Base-by-base conservation (phyloP, 768 basidiomycete genomes). In the Mycena crocata region DNA sequence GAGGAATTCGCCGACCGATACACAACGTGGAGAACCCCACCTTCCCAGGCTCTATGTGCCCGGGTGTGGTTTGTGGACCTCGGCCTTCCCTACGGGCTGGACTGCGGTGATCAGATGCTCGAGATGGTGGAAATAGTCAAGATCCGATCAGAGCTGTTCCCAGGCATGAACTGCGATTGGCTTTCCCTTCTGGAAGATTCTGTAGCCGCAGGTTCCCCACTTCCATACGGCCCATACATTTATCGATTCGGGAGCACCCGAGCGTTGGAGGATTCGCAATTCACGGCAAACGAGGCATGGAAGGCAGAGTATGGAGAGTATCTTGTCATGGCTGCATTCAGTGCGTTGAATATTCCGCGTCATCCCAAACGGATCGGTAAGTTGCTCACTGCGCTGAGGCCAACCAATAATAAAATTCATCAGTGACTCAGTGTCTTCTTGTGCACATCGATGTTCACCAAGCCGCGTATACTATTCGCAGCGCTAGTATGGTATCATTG, bases 81-180 rank as follows among this genome's bases (percentile, higher is more conserved):
- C 24, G 57, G 57, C 2, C 57, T 59, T 59, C 46, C 57, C 19
- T 21, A 26, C 32, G 57, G 57, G 23, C 57, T 59, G 24, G 57
- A 59, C 34, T 23, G 45, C 44, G 57, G 34, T 17, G 45, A 49
- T 12, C 57, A 49, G 57, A 28, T 59, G 15, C 14, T 30, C 23
- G 57, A 59, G 35, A n/a, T 35, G 12, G 28, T 59, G 21, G 17
- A 15, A 31, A 58, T 58, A 12, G 45, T 7, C 31, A 24, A 58
- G 32, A 15, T 49, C 48, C 58, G 58, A 23, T 60, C 58, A 42
- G 6, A 60, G 58, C 26, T 60, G 10, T 60, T 60, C 19, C 48
- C 49, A n/a, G 49, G 49, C 21, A 61, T 61, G 49, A 15, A 61
- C 21, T 61, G 59, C 49, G 59, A 61, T 40, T 61, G 49, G 59